A percentile compares a stretch with the other conserved stretches of the same genome.
phyloP scores from a whole-genome alignment of 2,329 filamentous ascomycete species.

The Claviceps sp. region DNA sequence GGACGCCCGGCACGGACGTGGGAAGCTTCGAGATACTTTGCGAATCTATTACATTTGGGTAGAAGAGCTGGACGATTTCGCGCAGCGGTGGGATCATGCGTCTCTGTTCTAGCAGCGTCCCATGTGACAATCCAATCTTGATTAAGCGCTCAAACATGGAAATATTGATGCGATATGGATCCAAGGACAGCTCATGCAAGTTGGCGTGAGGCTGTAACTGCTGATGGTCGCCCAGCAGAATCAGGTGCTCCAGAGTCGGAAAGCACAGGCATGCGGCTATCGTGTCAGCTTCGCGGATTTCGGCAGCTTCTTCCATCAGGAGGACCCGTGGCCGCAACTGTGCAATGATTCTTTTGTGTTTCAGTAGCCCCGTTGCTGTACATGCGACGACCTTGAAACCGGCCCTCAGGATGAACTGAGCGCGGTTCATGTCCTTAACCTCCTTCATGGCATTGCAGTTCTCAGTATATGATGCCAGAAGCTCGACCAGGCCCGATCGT shows the following conservation, averaged over 20 bases:
- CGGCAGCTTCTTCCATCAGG: constrained; percentile 69
- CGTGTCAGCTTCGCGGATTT: constrained; percentile 54
- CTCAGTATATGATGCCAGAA: constrained; percentile 35
- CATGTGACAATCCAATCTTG: constrained; percentile 48
- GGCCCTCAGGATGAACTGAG: constrained; percentile 23
- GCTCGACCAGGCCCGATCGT: constrained; percentile 11
- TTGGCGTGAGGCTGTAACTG: constrained; percentile 62
- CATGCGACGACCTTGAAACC: constrained; percentile 42
- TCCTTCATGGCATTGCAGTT: constrained; percentile 40
- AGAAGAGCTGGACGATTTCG: constrained; percentile 32
- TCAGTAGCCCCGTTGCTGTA: constrained; percentile 70
- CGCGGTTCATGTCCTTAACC: constrained; percentile 45
- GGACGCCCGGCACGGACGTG: constrained; percentile 31
- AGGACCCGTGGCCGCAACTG: constrained; percentile 53
- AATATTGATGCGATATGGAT: constrained; percentile 54
- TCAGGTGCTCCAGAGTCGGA: constrained; percentile 38
- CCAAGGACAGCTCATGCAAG: constrained; percentile 40
- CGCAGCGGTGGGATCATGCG: constrained; percentile 36
- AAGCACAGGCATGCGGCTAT: constrained; percentile 31
- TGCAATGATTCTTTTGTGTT: constrained; percentile 60
- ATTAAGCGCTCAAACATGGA: constrained; percentile 74
- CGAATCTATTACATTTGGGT: constrained; percentile 29
- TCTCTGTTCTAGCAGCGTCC: constrained; percentile 54
- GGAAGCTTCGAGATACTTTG: constrained; percentile 19
- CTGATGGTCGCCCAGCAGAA: constrained; percentile 63